Percentiles rank a stretch among this genome's conserved stretches.
Conservation (phyloP, 257 asterid genomes). For the Plantago major region DNA sequence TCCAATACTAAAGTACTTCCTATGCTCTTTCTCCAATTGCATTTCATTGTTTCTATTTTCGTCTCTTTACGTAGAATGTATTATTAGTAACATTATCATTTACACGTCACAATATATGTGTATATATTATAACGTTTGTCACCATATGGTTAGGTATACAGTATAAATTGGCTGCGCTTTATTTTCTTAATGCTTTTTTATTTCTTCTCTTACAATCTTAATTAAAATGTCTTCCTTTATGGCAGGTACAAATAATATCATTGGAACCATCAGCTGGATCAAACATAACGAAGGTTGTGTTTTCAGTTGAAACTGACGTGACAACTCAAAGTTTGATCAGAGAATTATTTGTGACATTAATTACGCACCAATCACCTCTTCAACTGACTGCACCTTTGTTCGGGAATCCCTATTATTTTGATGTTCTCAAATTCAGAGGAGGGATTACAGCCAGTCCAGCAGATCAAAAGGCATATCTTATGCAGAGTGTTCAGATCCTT, state of each 20-base stretch:
- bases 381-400: constrained; percentile 63
- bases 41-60: background rate
- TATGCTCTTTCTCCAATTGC: constrained; percentile 8
- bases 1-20: constrained; percentile 62
- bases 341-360: constrained; percentile 35
- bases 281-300: constrained; percentile 63
- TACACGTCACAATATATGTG: too few species aligned
- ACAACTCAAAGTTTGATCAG: constrained; percentile 52
- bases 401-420: constrained; percentile 71
- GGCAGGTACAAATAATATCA: constrained; percentile 59
- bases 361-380: constrained; percentile 36
- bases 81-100: background rate
- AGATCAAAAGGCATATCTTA: constrained; percentile 69
- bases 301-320: constrained; percentile 55
- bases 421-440: constrained; percentile 79
- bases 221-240: constrained; percentile 10
- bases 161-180: background rate
- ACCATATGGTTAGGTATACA: background rate
- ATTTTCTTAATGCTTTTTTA: background rate
- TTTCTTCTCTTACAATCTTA: background rate
- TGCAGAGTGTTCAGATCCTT: constrained; percentile 65
- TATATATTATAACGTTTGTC: background rate
- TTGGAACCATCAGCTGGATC: constrained; percentile 37
- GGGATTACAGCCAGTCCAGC: constrained; percentile 89
- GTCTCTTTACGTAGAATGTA: background rate